phyloP scores from a whole-genome alignment of 108 stramenopile species.

The Cyclotella choctawhatcheeana region DNA sequence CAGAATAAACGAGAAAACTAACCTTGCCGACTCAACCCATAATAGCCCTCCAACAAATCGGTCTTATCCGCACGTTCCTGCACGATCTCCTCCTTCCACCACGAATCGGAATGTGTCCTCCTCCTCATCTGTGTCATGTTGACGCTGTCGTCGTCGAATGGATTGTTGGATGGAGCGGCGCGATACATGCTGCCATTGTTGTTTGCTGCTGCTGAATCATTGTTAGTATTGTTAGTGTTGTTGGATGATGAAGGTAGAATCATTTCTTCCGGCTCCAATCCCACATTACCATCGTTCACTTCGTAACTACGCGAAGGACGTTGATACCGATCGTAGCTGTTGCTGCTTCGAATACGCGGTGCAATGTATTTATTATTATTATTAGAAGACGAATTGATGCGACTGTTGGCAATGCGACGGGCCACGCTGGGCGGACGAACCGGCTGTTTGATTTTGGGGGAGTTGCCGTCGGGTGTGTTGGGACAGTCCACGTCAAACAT shows the following conservation, averaged over 20 bases:
- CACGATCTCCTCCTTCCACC: conserved; percentile 48
- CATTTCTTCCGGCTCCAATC: conserved; percentile 49
- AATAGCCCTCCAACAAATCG: conserved; percentile 24
- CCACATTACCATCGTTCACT: not conserved
- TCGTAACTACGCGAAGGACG: not conserved
- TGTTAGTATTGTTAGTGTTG: conserved; percentile 4
- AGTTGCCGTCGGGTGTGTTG: conserved; percentile 43
- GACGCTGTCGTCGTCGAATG: conserved; percentile 11
- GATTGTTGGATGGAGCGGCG: conserved; percentile 23
- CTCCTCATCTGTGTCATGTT: not conserved
- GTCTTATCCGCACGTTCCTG: conserved; percentile 33
- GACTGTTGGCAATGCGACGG: not conserved
- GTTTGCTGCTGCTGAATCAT: no score
- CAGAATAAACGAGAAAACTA: no score
- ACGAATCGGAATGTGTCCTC: conserved; percentile 30
- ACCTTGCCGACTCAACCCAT: conserved; percentile 20
- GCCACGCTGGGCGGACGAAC: not conserved
- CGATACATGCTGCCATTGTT: conserved; percentile 4
- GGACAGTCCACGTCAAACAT: conserved; percentile 54
- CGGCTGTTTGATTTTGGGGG: conserved; percentile 1
- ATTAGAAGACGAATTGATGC: not conserved
- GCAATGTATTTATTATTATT: conserved; percentile 1
- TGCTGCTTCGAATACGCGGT: not conserved
- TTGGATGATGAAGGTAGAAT: not conserved
- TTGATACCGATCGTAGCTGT: not conserved